Percentiles rank a stretch among this genome's conserved stretches.
Conservation (phyloP, 352 stramenopile genomes). For the Pythium pyrilobum region DNA sequence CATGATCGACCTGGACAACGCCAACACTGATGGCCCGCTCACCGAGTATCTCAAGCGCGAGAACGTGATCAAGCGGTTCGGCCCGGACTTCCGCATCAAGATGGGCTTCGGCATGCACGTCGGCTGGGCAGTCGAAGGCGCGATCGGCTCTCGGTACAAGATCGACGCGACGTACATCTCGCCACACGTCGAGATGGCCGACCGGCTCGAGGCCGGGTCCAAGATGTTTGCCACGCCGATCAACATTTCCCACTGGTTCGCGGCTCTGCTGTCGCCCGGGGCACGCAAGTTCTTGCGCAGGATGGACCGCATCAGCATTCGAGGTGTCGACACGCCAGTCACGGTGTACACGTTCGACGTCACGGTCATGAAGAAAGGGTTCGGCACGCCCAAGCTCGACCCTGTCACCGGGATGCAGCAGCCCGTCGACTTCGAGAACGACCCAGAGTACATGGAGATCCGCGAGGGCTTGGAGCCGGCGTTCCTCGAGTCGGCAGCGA, state of each 20-base stretch:
- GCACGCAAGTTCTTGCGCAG: conserved; percentile 75
- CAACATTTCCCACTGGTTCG: conserved; percentile 84
- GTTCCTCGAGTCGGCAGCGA: conserved; percentile 64
- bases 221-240: conserved; percentile 89
- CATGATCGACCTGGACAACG: conserved; percentile 85
- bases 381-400: conserved; percentile 69
- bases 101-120: conserved; percentile 96
- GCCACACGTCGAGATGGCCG: conserved; percentile 91
- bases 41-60: conserved; percentile 65
- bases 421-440: conserved; percentile 77
- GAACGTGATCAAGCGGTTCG: conserved; percentile 83
- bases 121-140: conserved; percentile 95
- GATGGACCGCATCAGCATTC: conserved; percentile 84
- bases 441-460: conserved; percentile 81
- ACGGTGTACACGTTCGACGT: conserved; percentile 88
- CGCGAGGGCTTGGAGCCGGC: conserved; percentile 72
- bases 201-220: conserved; percentile 92
- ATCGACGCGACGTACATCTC: conserved; percentile 98
- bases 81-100: conserved; percentile 71
- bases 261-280: conserved; percentile 53
- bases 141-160: conserved; percentile 94
- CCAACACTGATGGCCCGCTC: conserved; percentile 66
- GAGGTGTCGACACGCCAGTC: conserved; percentile 71
- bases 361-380: conserved; percentile 70
- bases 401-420: conserved; percentile 49